Evolutionary conservation across 768 basidiomycete species (phyloP).

Genomic region (Lactifluus volemus): DNA sequence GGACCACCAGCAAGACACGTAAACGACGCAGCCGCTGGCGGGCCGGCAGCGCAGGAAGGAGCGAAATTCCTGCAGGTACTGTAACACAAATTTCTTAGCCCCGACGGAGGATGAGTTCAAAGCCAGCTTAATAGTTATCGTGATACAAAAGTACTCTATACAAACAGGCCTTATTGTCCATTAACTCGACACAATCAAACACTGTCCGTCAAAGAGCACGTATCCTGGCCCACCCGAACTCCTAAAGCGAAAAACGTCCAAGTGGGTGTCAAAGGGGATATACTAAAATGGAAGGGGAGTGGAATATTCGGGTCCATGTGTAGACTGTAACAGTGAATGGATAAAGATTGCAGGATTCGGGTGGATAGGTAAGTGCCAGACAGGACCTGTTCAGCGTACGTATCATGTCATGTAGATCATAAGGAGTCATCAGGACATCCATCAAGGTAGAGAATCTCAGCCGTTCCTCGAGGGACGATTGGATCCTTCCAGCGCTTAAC

Average conservation of each 20-base stretch:
- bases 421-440: not conserved
- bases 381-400: slow-evolving; percentile 7
- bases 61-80: no score
- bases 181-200: slow-evolving; percentile 1
- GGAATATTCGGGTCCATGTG: not conserved
- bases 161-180: not conserved
- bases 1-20: no score
- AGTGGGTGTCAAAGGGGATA: not conserved
- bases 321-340: slow-evolving; percentile 4
- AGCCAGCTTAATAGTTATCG: slow-evolving; percentile 19
- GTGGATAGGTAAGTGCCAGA: slow-evolving; percentile 1
- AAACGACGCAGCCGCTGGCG: not conserved
- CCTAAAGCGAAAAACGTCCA: not conserved
- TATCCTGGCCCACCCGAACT: not conserved
- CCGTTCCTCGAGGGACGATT: not conserved
- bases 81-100: no score
- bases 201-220: not conserved
- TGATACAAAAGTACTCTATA: slow-evolving; percentile 9
- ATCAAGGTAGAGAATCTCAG: slow-evolving; percentile 2
- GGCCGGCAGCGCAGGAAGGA: not conserved
- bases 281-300: not conserved
- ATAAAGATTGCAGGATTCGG: not conserved
- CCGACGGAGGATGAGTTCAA: not conserved
- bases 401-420: slow-evolving; percentile 17
- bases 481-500: not conserved